Evolutionary conservation across 306 rosid species (phyloP), one percentile per base, ranked within the genome.

Genomic region (Vigna unguiculata): DNA sequence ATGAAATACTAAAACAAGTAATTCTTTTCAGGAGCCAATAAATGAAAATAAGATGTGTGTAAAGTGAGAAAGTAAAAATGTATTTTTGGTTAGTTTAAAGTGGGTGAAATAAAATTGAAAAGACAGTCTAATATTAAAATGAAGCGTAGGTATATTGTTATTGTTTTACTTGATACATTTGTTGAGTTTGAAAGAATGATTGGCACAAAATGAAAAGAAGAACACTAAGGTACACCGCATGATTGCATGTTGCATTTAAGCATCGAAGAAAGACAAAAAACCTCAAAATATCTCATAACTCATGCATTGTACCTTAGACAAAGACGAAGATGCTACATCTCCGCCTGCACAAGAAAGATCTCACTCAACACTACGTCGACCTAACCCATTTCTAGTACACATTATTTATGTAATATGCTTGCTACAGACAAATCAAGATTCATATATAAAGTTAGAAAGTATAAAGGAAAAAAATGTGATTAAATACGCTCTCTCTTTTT

Each of bases 261-360:
- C 38, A 10, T 4, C 4, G 14, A 68, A 67, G 63, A 47, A 75
- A 49, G 66, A 75, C 71, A 67, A 81, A 45, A 45, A 80, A 22
- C 25, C 49, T 34, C 2, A 45, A 74, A 47, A 69, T 34, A 80
- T 64, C 70, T 38, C 32, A 47, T 9, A 25, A 68, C 59, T n/a
- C 48, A 68, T 58, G 41, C 43, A 14, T 9, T 4, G 13, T 9
- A 43, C 78, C 78, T 25, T 30, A 19, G 43, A 14, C 3, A 3
- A 49, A 59, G 62, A 45, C 66, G 64, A 46, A 66, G 47, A 34
- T 32, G 79, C 34, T 55, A 45, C 53, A 74, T 53, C 48, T 47
- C 4, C 7, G n/a, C 38, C 4, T 7, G n/a, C 24, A 54, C 32
- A 12, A 2, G 1, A 68, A 25, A 36, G 43, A 45, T 24, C 65